Percentiles rank a stretch among this genome's conserved stretches.
These are phyloP conservation scores for Boletus semigastroideus DNA, from an alignment of 1,284 basidiomycete genomes.

Conservation along the genomic window DNA sequence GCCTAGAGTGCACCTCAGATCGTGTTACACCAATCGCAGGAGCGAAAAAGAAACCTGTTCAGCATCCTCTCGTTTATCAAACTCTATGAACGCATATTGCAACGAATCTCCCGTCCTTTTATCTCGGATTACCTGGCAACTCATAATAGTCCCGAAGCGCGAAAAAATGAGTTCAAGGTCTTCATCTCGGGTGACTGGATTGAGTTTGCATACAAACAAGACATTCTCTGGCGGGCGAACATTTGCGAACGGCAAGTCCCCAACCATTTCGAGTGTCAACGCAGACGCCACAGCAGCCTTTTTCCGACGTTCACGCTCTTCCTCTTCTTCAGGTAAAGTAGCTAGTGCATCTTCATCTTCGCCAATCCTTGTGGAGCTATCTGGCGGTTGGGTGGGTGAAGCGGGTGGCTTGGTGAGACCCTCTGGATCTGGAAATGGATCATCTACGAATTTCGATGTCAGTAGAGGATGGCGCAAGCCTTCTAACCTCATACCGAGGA, in stretches of 20 bases:
- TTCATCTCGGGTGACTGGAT: constrained; percentile 92
- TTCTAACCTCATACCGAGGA: constrained; percentile 63
- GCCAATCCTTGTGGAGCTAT: constrained; percentile 83
- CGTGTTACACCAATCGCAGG: not conserved
- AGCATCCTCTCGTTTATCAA: constrained; percentile 89
- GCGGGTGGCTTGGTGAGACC: constrained; percentile 72
- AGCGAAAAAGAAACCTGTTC: constrained; percentile 67
- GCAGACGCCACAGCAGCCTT: constrained; percentile 91
- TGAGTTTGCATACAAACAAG: constrained; percentile 98
- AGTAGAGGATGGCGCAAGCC: constrained; percentile 1
- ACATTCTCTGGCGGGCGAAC: constrained; percentile 98
- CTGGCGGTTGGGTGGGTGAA: constrained; percentile 78
- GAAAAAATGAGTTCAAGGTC: constrained; percentile 98
- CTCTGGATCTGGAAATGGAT: constrained; percentile 89
- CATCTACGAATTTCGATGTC: constrained; percentile 56
- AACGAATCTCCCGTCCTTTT: constrained; percentile 94
- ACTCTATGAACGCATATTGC: constrained; percentile 99
- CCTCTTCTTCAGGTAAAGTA: constrained; percentile 78
- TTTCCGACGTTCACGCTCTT: constrained; percentile 75
- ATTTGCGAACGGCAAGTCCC: constrained; percentile 97
- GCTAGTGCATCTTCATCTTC: constrained; percentile 88
- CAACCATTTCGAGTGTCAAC: constrained; percentile 98
- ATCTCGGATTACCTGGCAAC: constrained; percentile 96
- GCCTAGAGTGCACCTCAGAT: constrained; percentile 50
- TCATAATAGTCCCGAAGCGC: constrained; percentile 92